Percentiles rank a stretch among this genome's conserved stretches.
phyloP scores from a whole-genome alignment of 2,329 filamentous ascomycete species.

The Penicillium sp. region DNA sequence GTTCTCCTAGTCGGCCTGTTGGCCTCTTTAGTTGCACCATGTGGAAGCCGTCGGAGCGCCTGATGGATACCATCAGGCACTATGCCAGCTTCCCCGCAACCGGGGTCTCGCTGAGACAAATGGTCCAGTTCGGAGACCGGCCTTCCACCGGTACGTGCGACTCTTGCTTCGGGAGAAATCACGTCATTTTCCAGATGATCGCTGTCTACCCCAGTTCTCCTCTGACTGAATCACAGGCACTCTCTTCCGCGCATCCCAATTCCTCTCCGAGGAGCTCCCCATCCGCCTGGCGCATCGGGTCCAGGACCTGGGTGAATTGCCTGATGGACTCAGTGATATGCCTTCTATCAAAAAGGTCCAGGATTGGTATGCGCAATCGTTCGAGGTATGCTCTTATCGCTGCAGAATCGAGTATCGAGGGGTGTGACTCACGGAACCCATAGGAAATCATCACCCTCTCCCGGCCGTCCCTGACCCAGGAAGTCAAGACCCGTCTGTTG shows the following conservation, averaged over 20 bases:
- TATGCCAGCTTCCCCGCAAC: conserved; percentile 97
- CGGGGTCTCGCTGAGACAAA: conserved; percentile 92
- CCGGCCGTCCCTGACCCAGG: conserved; percentile 70
- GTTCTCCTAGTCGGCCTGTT: conserved; percentile 23
- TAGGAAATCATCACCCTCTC: conserved; percentile 86
- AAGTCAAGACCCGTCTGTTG: conserved; percentile 76
- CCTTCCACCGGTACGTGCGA: conserved; percentile 72
- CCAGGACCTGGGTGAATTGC: conserved; percentile 85
- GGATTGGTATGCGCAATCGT: conserved; percentile 99
- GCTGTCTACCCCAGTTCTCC: neutral
- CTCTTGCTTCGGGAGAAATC: neutral
- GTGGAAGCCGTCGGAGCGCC: conserved; percentile 86
- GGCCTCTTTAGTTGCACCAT: conserved; percentile 52
- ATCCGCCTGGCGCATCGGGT: conserved; percentile 96
- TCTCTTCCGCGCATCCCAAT: conserved; percentile 94
- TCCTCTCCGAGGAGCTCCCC: conserved; percentile 95
- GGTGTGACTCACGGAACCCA: conserved; percentile 23
- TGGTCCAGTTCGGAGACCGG: conserved; percentile 97
- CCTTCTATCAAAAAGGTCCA: conserved; percentile 91
- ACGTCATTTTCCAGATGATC: neutral
- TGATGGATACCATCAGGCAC: conserved; percentile 97
- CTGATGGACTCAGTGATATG: conserved; percentile 97
- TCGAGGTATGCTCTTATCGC: conserved; percentile 68
- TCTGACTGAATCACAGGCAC: conserved; percentile 64
- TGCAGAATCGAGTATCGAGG: neutral